Base-by-base conservation (phyloP, 768 basidiomycete species). In the Termitomyces sp. region DNA sequence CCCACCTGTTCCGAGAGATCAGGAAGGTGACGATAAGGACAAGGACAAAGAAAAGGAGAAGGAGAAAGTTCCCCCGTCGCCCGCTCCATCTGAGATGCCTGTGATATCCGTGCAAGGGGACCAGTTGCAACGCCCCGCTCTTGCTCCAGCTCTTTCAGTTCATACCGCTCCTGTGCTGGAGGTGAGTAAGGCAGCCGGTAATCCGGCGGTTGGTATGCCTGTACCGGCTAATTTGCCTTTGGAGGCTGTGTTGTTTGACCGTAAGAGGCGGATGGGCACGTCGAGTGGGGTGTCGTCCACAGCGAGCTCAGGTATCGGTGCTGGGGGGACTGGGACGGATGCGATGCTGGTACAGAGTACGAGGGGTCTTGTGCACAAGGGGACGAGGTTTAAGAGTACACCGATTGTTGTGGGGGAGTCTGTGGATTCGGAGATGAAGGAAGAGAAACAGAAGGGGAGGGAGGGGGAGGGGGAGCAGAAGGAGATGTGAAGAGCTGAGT, bases 381-480 rank as follows among this genome's bases (percentile, higher is more conserved):
- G 83, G 24, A 73, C 76, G 22, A 76, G 81, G 59, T 91, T 89
- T 72, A 90, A 90, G 81, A 90, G 88, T 65, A 89, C 82, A 65
- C 88, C 87, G 32, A 71, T 88, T 32, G 79, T 74, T 22, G 77
- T 60, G 29, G 71, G 70, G 26, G 78, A 78, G 51, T 67, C 73
- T 4, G 7, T 50, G 2, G 48, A 36, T 24, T 22, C 8, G 44
- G 66, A 62, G 8, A 69, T 29, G 26, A 32, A 32, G 20, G 39
- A 14, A 41, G 8, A 41, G 53, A 41, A 27, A 53, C 26, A 29
- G 27, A 42, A 29, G 41, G n/a, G 13, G 20, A 43, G 6, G 31
- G 14, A 14, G 39, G 20, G 0, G 29, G 0, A 18, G 18, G 52
- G 16, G 3, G 52, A 50, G 16, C 16, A 50, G 34, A 22, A 29